These are phyloP conservation scores for Verruconis gallopava DNA, from an alignment of 2,329 filamentous ascomycete species.

Conservation along the genomic window DNA sequence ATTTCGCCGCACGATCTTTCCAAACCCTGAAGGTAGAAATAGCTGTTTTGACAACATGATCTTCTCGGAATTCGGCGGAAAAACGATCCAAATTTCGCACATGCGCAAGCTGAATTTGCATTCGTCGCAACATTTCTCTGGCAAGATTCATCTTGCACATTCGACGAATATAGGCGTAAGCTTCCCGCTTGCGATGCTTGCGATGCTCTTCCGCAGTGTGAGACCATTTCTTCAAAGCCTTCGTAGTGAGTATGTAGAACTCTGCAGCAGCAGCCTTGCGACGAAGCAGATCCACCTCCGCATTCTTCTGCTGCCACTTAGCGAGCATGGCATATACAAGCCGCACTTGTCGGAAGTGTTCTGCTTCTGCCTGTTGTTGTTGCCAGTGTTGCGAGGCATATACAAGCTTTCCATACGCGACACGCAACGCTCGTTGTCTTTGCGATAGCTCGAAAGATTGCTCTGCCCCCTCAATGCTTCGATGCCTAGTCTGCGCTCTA, in stretches of 20 bases:
- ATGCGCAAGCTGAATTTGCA: slow-evolving; percentile 28
- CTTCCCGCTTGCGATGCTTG: slow-evolving; percentile 40
- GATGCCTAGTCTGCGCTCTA: slow-evolving; percentile 11
- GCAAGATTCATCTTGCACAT: slow-evolving; percentile 42
- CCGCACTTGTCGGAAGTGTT: slow-evolving; percentile 26
- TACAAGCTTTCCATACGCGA: slow-evolving; percentile 17
- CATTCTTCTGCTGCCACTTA: slow-evolving; percentile 22
- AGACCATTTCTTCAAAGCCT: slow-evolving; percentile 38
- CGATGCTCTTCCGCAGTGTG: slow-evolving; percentile 36
- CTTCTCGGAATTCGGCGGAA: slow-evolving; percentile 33
- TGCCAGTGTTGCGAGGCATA: neutral
- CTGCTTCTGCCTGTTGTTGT: slow-evolving; percentile 12
- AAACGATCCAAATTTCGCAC: slow-evolving; percentile 24
- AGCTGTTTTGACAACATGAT: slow-evolving; percentile 35
- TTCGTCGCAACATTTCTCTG: slow-evolving; percentile 21
- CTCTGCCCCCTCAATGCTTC: slow-evolving; percentile 19
- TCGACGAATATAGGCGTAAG: slow-evolving; percentile 41
- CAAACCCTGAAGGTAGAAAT: slow-evolving; percentile 16
- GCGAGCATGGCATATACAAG: slow-evolving; percentile 26
- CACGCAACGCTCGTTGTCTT: slow-evolving; percentile 18
- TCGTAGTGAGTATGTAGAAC: slow-evolving; percentile 42
- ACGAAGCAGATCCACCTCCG: slow-evolving; percentile 31
- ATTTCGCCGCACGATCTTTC: neutral
- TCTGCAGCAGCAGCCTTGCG: slow-evolving; percentile 41
- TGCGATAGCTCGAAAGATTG: slow-evolving; percentile 21